These are phyloP conservation scores for Cantharellus anzutake DNA, from an alignment of 768 basidiomycete genomes.

Conservation along the genomic window DNA sequence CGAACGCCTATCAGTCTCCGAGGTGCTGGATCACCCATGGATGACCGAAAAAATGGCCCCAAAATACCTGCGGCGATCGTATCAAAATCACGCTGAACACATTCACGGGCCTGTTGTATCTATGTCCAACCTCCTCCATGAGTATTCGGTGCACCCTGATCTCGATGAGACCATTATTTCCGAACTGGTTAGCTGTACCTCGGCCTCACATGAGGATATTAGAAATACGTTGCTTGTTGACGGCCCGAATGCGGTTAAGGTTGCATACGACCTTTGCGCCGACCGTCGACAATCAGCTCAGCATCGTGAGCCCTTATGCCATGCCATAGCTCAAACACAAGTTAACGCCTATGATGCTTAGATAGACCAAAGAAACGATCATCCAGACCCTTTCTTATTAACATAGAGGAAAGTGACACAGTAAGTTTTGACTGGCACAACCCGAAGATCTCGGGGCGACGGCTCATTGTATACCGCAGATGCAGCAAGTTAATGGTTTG, in stretches of 20 bases:
- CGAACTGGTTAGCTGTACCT: constrained; percentile 55
- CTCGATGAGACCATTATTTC: constrained; percentile 35
- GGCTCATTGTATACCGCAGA: too few relatives aligned
- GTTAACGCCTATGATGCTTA: not conserved
- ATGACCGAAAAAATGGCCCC: constrained; percentile 62
- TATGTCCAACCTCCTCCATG: constrained; percentile 51
- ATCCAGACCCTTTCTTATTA: not conserved
- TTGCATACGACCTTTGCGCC: constrained; percentile 83
- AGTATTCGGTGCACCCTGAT: constrained; percentile 15
- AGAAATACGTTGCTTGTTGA: constrained; percentile 71
- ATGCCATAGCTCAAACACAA: not conserved
- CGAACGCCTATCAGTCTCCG: constrained; percentile 81
- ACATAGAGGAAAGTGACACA: not conserved
- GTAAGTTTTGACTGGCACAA: constrained; percentile 2
- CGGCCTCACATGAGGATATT: constrained; percentile 65
- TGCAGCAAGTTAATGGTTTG: too few relatives aligned
- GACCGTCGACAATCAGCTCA: constrained; percentile 35
- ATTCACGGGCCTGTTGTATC: constrained; percentile 38
- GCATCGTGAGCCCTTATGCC: not conserved
- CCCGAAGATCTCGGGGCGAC: too few relatives aligned
- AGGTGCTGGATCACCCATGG: constrained; percentile 83
- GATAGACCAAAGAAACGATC: not conserved
- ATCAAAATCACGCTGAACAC: constrained; percentile 22
- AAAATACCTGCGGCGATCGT: constrained; percentile 54
- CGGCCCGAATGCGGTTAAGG: constrained; percentile 88